Percentiles rank a stretch among this genome's conserved stretches.
These are phyloP conservation scores for Onygena corvina DNA, from an alignment of 2,329 filamentous ascomycete species.

Conservation along the genomic window DNA sequence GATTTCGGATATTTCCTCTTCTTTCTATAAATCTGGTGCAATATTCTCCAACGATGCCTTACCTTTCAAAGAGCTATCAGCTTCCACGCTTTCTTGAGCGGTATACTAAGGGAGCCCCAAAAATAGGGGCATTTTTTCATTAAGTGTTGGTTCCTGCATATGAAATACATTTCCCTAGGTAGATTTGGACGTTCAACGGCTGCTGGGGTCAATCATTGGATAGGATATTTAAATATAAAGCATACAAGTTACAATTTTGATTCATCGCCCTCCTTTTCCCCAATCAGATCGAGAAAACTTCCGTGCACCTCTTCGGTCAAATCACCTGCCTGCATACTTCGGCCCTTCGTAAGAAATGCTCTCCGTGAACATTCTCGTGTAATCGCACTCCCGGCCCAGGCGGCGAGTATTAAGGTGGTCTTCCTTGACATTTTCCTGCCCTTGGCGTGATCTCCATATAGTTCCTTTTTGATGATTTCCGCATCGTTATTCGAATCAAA, in stretches of 20 bases:
- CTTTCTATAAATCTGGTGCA: too few species aligned
- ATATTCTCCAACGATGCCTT: too few species aligned
- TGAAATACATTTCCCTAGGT: too few species aligned
- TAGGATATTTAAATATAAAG: too few species aligned
- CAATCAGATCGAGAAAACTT: conserved; percentile 69
- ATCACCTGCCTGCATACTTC: conserved; percentile 84
- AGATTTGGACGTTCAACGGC: not conserved
- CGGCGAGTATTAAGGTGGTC: conserved; percentile 59
- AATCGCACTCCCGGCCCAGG: conserved; percentile 74
- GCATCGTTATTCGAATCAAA: conserved; percentile 31
- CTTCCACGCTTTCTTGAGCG: too few species aligned
- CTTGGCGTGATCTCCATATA: conserved; percentile 29
- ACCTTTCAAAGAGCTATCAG: too few species aligned
- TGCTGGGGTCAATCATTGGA: too few species aligned
- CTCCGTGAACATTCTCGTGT: conserved; percentile 82
- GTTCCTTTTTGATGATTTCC: conserved; percentile 20
- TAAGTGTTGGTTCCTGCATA: too few species aligned
- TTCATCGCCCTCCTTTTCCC: conserved; percentile 45
- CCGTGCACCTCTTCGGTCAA: conserved; percentile 79
- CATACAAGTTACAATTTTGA: conserved; percentile 28
- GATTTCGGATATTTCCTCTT: too few species aligned
- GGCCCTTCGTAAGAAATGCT: conserved; percentile 73
- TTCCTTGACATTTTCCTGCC: conserved; percentile 44
- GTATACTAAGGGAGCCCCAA: too few species aligned
- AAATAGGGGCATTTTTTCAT: too few species aligned